These are phyloP conservation scores for Daldinia decipiens DNA, from an alignment of 495 filamentous ascomycete species.

Conservation along the genomic window DNA sequence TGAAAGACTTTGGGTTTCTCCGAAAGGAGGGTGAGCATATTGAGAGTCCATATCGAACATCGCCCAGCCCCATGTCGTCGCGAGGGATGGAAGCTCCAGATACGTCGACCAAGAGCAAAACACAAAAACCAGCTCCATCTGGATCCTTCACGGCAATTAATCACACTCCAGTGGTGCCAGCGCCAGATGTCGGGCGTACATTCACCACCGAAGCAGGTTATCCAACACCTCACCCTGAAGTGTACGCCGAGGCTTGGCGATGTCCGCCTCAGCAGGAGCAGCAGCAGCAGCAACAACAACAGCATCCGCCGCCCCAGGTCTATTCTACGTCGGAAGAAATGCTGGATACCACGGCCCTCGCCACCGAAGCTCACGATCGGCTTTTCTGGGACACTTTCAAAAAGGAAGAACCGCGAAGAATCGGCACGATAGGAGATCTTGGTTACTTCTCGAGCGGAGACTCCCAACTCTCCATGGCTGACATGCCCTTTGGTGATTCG, in stretches of 20 bases:
- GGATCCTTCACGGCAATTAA: slow-evolving; percentile 64
- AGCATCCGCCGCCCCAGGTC: slow-evolving; percentile 2
- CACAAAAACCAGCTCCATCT: slow-evolving; percentile 45
- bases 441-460: slow-evolving; percentile 55
- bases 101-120: slow-evolving; percentile 41
- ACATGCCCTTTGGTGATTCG: slow-evolving; percentile 43
- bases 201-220: slow-evolving; percentile 28
- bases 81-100: slow-evolving; percentile 32
- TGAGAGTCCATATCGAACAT: slow-evolving; percentile 41
- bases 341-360: slow-evolving; percentile 34
- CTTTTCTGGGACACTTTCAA: slow-evolving; percentile 45
- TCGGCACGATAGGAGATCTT: slow-evolving; percentile 51
- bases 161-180: slow-evolving; percentile 45
- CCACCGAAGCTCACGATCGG: slow-evolving; percentile 35
- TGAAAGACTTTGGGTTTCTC: slow-evolving; percentile 57
- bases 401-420: slow-evolving; percentile 49
- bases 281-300: neutral
- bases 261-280: slow-evolving; percentile 15
- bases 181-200: slow-evolving; percentile 23
- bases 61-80: slow-evolving; percentile 44
- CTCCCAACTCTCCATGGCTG: slow-evolving; percentile 31
- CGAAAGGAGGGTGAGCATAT: slow-evolving; percentile 46
- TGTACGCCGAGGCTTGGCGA: slow-evolving; percentile 31
- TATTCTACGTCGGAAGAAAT: slow-evolving; percentile 25
- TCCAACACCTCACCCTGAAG: slow-evolving; percentile 35